These are phyloP conservation scores for Sindora glabra DNA, from an alignment of 306 rosid genomes.

Conservation along the genomic window DNA sequence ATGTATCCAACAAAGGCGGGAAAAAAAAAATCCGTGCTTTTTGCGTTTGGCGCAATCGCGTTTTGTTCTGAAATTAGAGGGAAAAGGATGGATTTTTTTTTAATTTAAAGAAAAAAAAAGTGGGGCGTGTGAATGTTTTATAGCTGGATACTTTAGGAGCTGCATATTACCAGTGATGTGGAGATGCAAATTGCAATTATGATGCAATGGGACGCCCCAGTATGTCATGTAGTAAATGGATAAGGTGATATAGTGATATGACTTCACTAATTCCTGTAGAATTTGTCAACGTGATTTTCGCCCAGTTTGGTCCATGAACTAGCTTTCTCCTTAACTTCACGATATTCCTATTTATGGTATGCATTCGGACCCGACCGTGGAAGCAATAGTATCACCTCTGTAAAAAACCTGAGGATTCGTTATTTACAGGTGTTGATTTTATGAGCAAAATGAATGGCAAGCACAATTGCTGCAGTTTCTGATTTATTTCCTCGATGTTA, in stretches of 20 bases:
- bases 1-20: too few species aligned
- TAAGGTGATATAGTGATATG: background rate
- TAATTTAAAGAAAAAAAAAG: too few species aligned
- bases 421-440: background rate
- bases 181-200: background rate
- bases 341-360: background rate
- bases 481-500: background rate
- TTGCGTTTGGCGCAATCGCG: too few species aligned
- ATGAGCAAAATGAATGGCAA: background rate
- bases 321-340: background rate
- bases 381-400: background rate
- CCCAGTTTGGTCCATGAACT: background rate
- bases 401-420: background rate
- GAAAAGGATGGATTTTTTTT: too few species aligned
- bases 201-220: too few species aligned
- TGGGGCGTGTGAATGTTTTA: too few species aligned
- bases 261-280: background rate
- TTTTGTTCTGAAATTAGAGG: too few species aligned
- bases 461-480: background rate
- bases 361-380: background rate
- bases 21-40: too few species aligned
- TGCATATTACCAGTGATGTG: too few species aligned
- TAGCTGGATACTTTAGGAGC: too few species aligned
- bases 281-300: background rate
- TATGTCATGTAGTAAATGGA: background rate